Conservation (phyloP, 2,329 filamentous ascomycete genomes). For the Neonectria neomacrospora region DNA sequence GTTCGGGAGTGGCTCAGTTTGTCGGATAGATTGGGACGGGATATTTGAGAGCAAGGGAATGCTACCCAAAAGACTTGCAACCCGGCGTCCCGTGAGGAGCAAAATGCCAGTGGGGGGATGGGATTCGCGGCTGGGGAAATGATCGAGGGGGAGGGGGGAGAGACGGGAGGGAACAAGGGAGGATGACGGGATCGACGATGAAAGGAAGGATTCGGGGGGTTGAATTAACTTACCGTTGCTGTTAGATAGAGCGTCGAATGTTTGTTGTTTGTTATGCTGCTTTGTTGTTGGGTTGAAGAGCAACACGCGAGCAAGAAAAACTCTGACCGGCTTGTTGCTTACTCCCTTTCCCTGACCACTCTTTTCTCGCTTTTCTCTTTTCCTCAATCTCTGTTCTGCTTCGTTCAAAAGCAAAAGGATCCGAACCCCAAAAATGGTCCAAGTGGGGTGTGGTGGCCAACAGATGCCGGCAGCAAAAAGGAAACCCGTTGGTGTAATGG, state of each 20-base stretch:
- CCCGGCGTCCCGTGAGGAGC: constrained; percentile 28
- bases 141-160: constrained; percentile 26
- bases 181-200: constrained; percentile 14
- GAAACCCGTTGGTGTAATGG: constrained; percentile 17
- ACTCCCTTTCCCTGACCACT: constrained; percentile 11
- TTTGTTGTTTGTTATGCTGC: not conserved
- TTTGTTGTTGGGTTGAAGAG: constrained; percentile 4
- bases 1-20: constrained; percentile 26
- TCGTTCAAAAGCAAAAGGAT: constrained; percentile 28
- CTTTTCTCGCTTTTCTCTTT: constrained; percentile 19
- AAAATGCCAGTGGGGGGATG: constrained; percentile 37
- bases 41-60: constrained; percentile 32
- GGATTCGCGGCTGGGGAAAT: constrained; percentile 31
- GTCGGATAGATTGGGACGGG: constrained; percentile 25
- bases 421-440: constrained; percentile 28
- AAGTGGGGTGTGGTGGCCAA: constrained; percentile 40
- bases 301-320: constrained; percentile 6
- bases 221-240: constrained; percentile 24
- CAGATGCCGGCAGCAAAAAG: constrained; percentile 34
- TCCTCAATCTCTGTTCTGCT: constrained; percentile 3
- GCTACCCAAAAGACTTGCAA: constrained; percentile 29
- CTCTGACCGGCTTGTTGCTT: constrained; percentile 14
- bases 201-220: constrained; percentile 11
- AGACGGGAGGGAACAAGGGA: constrained; percentile 32
- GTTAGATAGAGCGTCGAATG: constrained; percentile 15